Evolutionary conservation across 2,329 filamentous ascomycete genomes (phyloP).

Genomic region (Colletotrichum nymphaeae): DNA sequence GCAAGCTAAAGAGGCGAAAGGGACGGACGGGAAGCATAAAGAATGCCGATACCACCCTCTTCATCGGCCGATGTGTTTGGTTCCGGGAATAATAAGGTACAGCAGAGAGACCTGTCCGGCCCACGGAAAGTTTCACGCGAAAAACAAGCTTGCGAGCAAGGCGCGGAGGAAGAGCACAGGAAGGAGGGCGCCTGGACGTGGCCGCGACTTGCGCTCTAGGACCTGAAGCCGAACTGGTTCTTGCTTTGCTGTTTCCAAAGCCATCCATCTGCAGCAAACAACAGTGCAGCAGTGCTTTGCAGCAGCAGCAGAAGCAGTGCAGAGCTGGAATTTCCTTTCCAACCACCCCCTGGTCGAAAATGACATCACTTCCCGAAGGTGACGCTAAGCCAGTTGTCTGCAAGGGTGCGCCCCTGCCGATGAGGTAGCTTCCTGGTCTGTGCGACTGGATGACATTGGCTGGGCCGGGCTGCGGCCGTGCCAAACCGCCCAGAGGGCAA

Average conservation of each 20-base stretch:
- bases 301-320: too few species aligned
- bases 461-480: conserved; percentile 26
- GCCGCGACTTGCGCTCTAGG: not conserved
- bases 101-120: not conserved
- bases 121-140: conserved; percentile 22
- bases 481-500: not conserved
- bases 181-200: not conserved
- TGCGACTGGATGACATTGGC: conserved; percentile 23
- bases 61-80: not conserved
- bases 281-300: too few species aligned
- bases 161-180: not conserved
- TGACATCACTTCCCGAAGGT: conserved; percentile 29
- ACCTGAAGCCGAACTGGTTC: not conserved
- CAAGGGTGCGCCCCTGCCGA: conserved; percentile 13
- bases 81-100: not conserved
- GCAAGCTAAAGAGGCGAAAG: not conserved
- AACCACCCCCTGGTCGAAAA: conserved; percentile 5
- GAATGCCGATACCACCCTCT: conserved; percentile 14
- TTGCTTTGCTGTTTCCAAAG: conserved; percentile 20
- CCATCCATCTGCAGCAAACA: not conserved
- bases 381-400: not conserved
- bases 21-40: conserved; percentile 1
- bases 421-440: conserved; percentile 13
- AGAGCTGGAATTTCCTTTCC: conserved; percentile 17
- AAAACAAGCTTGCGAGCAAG: conserved; percentile 28